phyloP scores from a whole-genome alignment of 192 early-diverging fungal genomes.

The Phycomyces nitens region DNA sequence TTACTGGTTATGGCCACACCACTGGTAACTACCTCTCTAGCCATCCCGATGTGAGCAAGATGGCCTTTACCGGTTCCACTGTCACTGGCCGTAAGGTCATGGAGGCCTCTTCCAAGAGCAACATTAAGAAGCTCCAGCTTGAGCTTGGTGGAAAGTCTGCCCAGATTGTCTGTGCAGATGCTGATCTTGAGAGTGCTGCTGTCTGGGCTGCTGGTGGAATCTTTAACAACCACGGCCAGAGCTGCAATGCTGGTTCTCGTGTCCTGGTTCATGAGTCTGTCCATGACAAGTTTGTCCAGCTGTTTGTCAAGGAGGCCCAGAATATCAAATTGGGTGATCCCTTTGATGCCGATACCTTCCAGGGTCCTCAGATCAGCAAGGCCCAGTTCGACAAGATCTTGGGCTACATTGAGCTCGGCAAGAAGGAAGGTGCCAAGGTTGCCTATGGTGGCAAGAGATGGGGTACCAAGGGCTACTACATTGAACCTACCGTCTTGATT shows the following conservation, averaged over 20 bases:
- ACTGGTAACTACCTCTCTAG: constrained; percentile 56
- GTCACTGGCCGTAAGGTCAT: constrained; percentile 62
- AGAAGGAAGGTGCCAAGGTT: constrained; percentile 55
- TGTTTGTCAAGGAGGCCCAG: constrained; percentile 48
- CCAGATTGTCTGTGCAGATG: constrained; percentile 71
- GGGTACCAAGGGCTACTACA: constrained; percentile 70
- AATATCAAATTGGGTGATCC: constrained; percentile 73
- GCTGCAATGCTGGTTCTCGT: constrained; percentile 75
- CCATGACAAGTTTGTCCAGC: constrained; percentile 63
- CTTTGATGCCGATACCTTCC: constrained; percentile 51
- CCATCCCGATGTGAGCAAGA: constrained; percentile 55
- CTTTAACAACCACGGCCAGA: constrained; percentile 84
- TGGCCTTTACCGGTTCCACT: constrained; percentile 77
- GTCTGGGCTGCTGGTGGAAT: constrained; percentile 57
- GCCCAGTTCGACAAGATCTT: constrained; percentile 67
- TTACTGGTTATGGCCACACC: constrained; percentile 66
- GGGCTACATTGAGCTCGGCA: constrained; percentile 58
- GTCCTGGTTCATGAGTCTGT: constrained; percentile 73
- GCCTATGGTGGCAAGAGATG: constrained; percentile 54
- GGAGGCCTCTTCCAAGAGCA: constrained; percentile 46
- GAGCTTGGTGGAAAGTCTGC: constrained; percentile 91
- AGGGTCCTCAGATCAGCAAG: constrained; percentile 72
- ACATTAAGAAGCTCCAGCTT: constrained; percentile 71
- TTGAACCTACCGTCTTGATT: constrained; percentile 74
- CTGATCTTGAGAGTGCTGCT: constrained; percentile 67